Evolutionary conservation across 164 flowering plant genomes (phyloP), one percentile per base, ranked within the genome.

Genomic region (Chimonanthus praecox): DNA sequence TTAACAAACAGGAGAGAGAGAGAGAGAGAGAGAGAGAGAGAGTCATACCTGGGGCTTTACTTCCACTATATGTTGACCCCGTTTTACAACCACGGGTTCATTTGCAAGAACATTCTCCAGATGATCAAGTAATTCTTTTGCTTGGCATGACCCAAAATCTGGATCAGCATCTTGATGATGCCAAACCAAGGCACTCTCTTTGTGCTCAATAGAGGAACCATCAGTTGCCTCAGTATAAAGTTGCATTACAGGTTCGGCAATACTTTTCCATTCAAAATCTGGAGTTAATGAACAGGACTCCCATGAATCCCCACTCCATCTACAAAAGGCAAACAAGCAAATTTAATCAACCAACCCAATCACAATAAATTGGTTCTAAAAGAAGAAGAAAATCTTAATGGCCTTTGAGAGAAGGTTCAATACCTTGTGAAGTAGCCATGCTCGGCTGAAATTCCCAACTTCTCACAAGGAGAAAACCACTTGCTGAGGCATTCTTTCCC

Each of bases 151-250:
- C 13, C 78, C 78, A 64, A 75, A 75, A 70, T 75, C 78, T 8
- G 73, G 73, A 33, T 75, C 78, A 15, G 78, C 78, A 43, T 75
- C 78, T 71, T 75, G 78, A 64, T 75, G 78, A 46, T 70, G 78
- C 78, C 78, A 75, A 5, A 75, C 78, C 47, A 75, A 15, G 9
- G 70, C 78, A 46, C 78, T 75, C 18, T 70, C 78, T n/a, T 75
- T 75, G n/a, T 61, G 72, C 58, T 75, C 78, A 4, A 75, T 75
- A 10, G 45, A 63, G 65, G 78, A 75, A 3, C 78, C 78, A 70
- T 75, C 78, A 48, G 78, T 75, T n/a, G 77, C 49, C 49, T 75
- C 77, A 1, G 77, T 75, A 45, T 75, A 75, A 2, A 69, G 43
- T 44, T 63, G 49, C 78, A 75, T 75, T 10, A 75, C 78, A 63